Evolutionary conservation across 176 grass and related monocot species (phyloP).

Genomic region (Phragmites australis): DNA sequence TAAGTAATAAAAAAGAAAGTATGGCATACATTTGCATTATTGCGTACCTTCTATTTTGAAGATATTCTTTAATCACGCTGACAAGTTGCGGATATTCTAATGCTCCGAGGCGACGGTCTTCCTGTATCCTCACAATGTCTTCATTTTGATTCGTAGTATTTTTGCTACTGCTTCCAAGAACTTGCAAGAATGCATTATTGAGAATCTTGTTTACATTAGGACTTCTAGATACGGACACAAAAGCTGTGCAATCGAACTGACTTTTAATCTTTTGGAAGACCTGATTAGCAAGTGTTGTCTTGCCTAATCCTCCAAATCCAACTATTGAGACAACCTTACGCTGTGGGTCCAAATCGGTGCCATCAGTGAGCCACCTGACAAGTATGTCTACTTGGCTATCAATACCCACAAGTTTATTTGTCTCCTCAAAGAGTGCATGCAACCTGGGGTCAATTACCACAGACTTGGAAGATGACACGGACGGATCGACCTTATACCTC

Average conservation of each 20-base stretch:
- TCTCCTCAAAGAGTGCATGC: conserved; percentile 30
- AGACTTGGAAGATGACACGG: not conserved
- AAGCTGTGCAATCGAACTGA: conserved; percentile 24
- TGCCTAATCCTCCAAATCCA: conserved; percentile 42
- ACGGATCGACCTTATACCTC: conserved; percentile 26
- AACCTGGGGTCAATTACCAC: conserved; percentile 26
- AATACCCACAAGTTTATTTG: conserved; percentile 32
- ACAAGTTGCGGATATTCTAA: conserved; percentile 5
- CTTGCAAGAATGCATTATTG: not conserved
- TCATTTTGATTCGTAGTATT: not conserved
- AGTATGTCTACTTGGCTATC: conserved; percentile 11
- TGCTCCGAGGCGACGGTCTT: not conserved
- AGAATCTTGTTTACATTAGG: conserved; percentile 32
- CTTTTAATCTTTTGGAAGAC: conserved; percentile 16
- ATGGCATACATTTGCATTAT: too few species aligned
- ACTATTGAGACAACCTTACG: conserved; percentile 31
- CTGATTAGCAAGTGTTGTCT: conserved; percentile 39
- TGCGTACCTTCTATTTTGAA: conserved; percentile 25
- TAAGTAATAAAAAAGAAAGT: too few species aligned
- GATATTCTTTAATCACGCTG: conserved; percentile 8
- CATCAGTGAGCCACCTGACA: not conserved
- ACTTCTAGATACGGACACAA: conserved; percentile 11
- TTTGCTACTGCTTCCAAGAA: not conserved
- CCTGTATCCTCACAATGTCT: not conserved
- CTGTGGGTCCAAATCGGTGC: not conserved